Evolutionary conservation across 75 land plant species (phyloP), one percentile per base, ranked within the genome.

Genomic region (Isoetes taiwanensis): DNA sequence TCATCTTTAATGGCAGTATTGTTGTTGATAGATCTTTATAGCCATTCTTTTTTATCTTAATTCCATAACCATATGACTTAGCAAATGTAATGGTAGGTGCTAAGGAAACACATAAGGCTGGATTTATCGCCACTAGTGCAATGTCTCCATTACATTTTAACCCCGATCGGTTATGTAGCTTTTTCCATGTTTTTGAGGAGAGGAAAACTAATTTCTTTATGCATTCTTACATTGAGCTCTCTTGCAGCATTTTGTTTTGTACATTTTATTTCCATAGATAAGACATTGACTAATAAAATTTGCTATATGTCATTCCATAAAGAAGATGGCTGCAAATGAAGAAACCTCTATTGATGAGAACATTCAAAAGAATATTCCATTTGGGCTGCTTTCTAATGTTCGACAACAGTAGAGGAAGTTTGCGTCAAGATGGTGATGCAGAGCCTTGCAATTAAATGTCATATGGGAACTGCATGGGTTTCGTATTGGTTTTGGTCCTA

Each of bases 301-400:
- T n/a, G n/a, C n/a, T n/a, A n/a, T n/a, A n/a, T 93, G 87, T 71
- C 97, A 88, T 2, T 91, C 86, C 65, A 79, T 91, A 40, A 78
- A 35, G 57, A 86, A 33, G 78, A 83, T 25, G 71, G 72, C 8
- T 58, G 65, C 23, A 84, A 87, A 43, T 77, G 83, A 86, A 62
- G 64, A 30, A 69, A 69, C 38, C 81, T 77, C 54, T 93, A 84
- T 40, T 71, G 81, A 41, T 43, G 81, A 12, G 67, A 77, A n/a
- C 90, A 83, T 4, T 39, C 77, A 16, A 87, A 93, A 38, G 37
- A 79, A 11, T 93, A 75, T 65, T 87, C 95, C 28, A n/a, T n/a
- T n/a, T n/a, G n/a, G n/a, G n/a, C n/a, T n/a, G n/a, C n/a, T n/a
- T n/a, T n/a, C n/a, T n/a, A n/a, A n/a, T n/a, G n/a, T n/a, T n/a